A percentile compares a stretch with the other conserved stretches of the same genome.
phyloP scores from a whole-genome alignment of 2,329 filamentous ascomycete species.

The Calonectria montana region DNA sequence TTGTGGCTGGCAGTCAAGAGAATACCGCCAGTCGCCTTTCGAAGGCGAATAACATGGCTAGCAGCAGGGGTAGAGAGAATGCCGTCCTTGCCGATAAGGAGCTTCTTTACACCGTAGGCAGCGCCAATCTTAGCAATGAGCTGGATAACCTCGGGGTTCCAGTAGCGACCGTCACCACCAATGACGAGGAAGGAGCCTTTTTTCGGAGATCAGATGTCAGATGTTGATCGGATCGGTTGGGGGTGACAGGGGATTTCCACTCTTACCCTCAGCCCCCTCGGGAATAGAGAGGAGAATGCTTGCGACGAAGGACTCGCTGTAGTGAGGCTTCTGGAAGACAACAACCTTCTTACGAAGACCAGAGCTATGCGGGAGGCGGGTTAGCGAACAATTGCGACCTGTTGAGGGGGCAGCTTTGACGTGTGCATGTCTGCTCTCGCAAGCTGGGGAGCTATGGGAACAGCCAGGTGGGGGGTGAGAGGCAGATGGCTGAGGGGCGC shows the following conservation, averaged over 20 bases:
- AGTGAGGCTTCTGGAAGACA: conserved; percentile 94
- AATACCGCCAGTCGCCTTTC: conserved; percentile 95
- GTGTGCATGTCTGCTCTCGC: not conserved
- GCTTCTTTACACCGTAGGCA: conserved; percentile 98
- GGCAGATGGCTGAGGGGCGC: conserved; percentile 34
- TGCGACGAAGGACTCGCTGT: conserved; percentile 95
- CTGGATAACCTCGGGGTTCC: conserved; percentile 96
- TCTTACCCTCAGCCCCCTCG: conserved; percentile 82
- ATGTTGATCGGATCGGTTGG: conserved; percentile 10
- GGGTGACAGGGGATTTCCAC: conserved; percentile 3
- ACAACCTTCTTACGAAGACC: conserved; percentile 99
- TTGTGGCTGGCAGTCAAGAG: conserved; percentile 98
- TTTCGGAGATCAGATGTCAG: conserved; percentile 28
- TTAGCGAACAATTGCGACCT: conserved; percentile 16
- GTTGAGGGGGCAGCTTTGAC: not conserved
- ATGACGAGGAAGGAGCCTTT: conserved; percentile 87
- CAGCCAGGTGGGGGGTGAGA: not conserved
- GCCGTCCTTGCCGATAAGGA: conserved; percentile 94
- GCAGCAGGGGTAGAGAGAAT: conserved; percentile 97
- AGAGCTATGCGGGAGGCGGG: conserved; percentile 68
- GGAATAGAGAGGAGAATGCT: conserved; percentile 97
- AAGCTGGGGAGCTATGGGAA: conserved; percentile 11
- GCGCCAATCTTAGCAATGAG: conserved; percentile 97
- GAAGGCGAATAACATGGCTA: conserved; percentile 94
- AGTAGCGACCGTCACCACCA: conserved; percentile 96